Evolutionary conservation across 1,284 basidiomycete genomes (phyloP).

Genomic region (Cryptococcus sp.): DNA sequence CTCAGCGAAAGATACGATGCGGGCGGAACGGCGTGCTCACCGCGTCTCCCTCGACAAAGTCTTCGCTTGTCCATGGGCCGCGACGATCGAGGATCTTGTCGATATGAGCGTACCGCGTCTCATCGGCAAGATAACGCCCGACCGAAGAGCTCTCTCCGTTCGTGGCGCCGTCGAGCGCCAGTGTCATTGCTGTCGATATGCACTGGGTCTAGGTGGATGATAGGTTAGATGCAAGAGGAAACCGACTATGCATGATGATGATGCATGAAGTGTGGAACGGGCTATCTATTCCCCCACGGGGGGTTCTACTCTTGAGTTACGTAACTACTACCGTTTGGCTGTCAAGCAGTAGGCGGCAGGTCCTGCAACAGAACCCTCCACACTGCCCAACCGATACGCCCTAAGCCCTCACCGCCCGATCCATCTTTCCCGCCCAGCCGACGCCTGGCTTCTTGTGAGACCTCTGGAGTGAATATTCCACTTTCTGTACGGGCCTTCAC

Average conservation of each 20-base stretch:
- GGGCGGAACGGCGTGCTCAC: slow-evolving; percentile 21
- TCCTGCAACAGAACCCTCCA: slow-evolving; percentile 55
- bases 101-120: slow-evolving; percentile 35
- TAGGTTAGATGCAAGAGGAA: neutral
- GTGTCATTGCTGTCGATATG: neutral
- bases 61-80: slow-evolving; percentile 48
- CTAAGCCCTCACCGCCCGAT: slow-evolving; percentile 54
- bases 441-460: slow-evolving; percentile 50
- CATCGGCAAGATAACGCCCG: slow-evolving; percentile 27
- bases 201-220: neutral
- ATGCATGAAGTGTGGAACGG: neutral
- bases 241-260: neutral
- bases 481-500: slow-evolving; percentile 51
- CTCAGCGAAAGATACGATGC: slow-evolving; percentile 1
- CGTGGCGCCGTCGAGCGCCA: neutral
- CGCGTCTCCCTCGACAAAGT: slow-evolving; percentile 36
- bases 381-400: slow-evolving; percentile 55
- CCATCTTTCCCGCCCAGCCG: slow-evolving; percentile 55
- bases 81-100: slow-evolving; percentile 47
- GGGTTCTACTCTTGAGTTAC: neutral
- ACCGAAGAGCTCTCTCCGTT: slow-evolving; percentile 8
- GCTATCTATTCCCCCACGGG: neutral
- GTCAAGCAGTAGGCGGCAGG: neutral
- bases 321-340: neutral
- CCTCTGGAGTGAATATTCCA: slow-evolving; percentile 53